Evolutionary conservation across 2,329 filamentous ascomycete species (phyloP).

Genomic region (Rutstroemia sp.): DNA sequence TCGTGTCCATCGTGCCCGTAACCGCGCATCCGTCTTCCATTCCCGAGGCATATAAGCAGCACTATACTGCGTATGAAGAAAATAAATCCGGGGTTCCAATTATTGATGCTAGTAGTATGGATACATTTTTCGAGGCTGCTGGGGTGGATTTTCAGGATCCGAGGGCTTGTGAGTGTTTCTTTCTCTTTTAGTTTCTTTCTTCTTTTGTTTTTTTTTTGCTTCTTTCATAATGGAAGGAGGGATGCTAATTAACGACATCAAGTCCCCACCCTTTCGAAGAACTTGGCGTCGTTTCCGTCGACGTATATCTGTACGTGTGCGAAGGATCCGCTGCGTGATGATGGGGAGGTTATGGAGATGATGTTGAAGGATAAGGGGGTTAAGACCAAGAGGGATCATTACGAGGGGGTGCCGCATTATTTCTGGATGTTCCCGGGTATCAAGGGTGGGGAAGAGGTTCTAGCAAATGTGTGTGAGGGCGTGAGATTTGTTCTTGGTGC

Average conservation of each 20-base stretch:
- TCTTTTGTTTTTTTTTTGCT: constrained; percentile 21
- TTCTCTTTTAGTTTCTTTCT: too few relatives aligned
- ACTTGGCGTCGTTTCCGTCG: background rate
- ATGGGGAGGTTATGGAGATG: constrained; percentile 23
- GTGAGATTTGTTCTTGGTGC: background rate
- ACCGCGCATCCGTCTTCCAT: constrained; percentile 18
- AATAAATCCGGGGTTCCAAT: constrained; percentile 17
- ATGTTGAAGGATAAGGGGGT: constrained; percentile 25
- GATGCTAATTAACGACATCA: rapidly evolving
- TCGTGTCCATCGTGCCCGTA: constrained; percentile 20
- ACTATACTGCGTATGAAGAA: constrained; percentile 18
- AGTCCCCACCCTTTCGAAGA: background rate
- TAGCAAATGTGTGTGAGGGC: background rate
- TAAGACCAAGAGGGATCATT: constrained; percentile 22
- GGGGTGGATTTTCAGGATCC: constrained; percentile 12
- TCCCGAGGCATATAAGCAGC: constrained; percentile 12
- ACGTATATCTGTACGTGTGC: constrained; percentile 1
- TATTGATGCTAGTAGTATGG: constrained; percentile 16
- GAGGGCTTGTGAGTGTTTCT: constrained; percentile 5
- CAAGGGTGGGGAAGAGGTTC: background rate
- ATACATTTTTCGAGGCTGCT: constrained; percentile 15
- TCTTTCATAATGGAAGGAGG: background rate
- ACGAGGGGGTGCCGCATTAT: constrained; percentile 29
- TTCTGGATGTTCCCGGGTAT: constrained; percentile 14
- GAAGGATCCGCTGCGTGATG: background rate